A percentile compares a stretch with the other conserved stretches of the same genome.
Conservation (phyloP, 2,329 filamentous ascomycete genomes). For the Rasamsonia emersonii region DNA sequence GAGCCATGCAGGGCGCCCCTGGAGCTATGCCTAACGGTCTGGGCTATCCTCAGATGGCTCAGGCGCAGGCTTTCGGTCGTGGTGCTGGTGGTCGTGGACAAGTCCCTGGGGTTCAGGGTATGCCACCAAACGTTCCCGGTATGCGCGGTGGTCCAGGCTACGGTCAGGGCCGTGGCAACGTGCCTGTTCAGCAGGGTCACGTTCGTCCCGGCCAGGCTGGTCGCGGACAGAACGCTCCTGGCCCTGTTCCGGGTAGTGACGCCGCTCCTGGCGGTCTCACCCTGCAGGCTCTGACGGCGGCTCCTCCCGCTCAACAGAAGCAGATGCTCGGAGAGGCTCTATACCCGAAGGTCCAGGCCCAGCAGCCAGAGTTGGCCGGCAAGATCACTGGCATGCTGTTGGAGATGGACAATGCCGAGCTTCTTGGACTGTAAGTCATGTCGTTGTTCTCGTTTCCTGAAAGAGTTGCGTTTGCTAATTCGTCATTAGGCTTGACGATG, state of each 20-base stretch:
- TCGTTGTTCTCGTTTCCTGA: conserved; percentile 1
- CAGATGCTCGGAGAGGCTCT: conserved; percentile 96
- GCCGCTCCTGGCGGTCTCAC: conserved; percentile 36
- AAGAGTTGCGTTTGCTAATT: conserved; percentile 10
- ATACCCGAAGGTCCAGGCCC: conserved; percentile 94
- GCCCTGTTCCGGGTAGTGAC: conserved; percentile 29
- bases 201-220: conserved; percentile 34
- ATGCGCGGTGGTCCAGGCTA: conserved; percentile 41
- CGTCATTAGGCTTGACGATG: conserved; percentile 70
- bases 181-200: conserved; percentile 30
- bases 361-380: conserved; percentile 91
- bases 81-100: conserved; percentile 62
- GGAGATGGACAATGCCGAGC: conserved; percentile 96
- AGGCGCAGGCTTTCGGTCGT: conserved; percentile 65
- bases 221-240: conserved; percentile 33
- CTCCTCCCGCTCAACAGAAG: conserved; percentile 76
- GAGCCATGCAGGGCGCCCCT: conserved; percentile 48
- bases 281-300: conserved; percentile 42
- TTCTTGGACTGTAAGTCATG: conserved; percentile 82
- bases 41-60: conserved; percentile 69
- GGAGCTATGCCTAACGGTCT: conserved; percentile 69
- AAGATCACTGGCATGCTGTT: conserved; percentile 99
- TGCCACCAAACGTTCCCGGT: conserved; percentile 23
- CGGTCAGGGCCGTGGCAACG: conserved; percentile 36
- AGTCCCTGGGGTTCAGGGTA: conserved; percentile 40